A percentile compares a stretch with the other conserved stretches of the same genome.
These are phyloP conservation scores for Pleurotus giganteus DNA, from an alignment of 768 basidiomycete genomes.

Conservation along the genomic window DNA sequence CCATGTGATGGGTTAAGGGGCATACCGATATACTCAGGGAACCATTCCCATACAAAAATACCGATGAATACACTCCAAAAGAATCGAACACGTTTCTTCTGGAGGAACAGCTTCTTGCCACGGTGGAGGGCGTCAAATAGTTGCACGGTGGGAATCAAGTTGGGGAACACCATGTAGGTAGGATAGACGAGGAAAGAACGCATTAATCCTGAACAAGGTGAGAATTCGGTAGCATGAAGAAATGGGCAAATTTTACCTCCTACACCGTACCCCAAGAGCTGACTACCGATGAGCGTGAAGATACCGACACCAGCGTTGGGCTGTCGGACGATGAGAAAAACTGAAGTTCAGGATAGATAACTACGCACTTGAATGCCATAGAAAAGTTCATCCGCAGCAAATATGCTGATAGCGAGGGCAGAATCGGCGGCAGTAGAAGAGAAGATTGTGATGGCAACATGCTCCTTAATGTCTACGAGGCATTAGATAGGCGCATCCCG, in stretches of 20 bases:
- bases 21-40: constrained; percentile 49
- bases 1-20: constrained; percentile 13
- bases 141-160: constrained; percentile 30
- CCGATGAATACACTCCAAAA: constrained; percentile 53
- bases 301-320: constrained; percentile 42
- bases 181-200: constrained; percentile 53
- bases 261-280: constrained; percentile 40
- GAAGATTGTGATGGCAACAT: constrained; percentile 62
- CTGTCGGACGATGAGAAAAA: constrained; percentile 11
- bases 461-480: constrained; percentile 47
- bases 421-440: constrained; percentile 57
- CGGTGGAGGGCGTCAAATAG: constrained; percentile 48
- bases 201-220: constrained; percentile 30
- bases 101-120: constrained; percentile 37
- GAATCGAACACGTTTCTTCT: constrained; percentile 54
- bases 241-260: constrained; percentile 25
- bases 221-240: constrained; percentile 13
- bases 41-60: constrained; percentile 57
- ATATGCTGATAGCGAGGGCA: constrained; percentile 56
- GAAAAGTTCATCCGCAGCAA: constrained; percentile 50
- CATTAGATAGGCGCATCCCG: not conserved
- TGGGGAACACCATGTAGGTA: constrained; percentile 45
- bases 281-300: constrained; percentile 37
- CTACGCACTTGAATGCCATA: constrained; percentile 38
- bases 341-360: not conserved